Evolutionary conservation across 2,329 filamentous ascomycete species (phyloP), one percentile per base, ranked within the genome.

Genomic region (Aspergillus intermedius): DNA sequence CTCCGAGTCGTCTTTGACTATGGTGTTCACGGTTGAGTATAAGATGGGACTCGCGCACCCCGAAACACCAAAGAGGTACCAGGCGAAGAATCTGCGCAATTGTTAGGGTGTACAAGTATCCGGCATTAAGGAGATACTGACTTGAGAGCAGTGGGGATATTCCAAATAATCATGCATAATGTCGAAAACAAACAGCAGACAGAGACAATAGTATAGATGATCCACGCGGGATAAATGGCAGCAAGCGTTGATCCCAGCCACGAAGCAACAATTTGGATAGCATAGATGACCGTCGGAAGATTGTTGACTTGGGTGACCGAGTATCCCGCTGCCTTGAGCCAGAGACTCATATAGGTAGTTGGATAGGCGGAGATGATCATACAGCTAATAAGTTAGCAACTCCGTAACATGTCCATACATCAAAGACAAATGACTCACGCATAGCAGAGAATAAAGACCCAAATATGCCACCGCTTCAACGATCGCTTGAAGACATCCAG

Each of bases 231-330:
- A 43, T 77, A 77, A 1, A 78, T 75, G 43, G 74, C 71, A 6
- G 75, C 76, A 5, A 79, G 58, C 0, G 75, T 77, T 0, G 75
- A 75, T 0, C 75, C 75, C 0, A 78, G 58, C 61, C 77, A 73
- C 0, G 75, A 77, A 0, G 72, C 64, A 8, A 78, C 60, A 4
- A 77, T 75, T 0, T 67, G 72, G 37, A 78, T 72, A n/a, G 69
- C 74, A 44, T 75, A 71, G 0, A 68, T 70, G 7, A 70, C 74
- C 0, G 76, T 78, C 0, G 76, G 76, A 1, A 78, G 69, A 10
- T 73, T 66, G 58, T 79, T 78, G 50, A 77, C 71, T 49, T 78
- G 69, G 0, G 70, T 67, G 0, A 78, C 66, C 0, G 72, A 72
- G 55, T 75, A 78, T 4, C 69, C 69, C 23, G 75, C 71, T 1